Percentiles rank a stretch among this genome's conserved stretches.
These are phyloP conservation scores for Carex arenaria DNA, from an alignment of 202 grass and related monocot species.

Conservation along the genomic window DNA sequence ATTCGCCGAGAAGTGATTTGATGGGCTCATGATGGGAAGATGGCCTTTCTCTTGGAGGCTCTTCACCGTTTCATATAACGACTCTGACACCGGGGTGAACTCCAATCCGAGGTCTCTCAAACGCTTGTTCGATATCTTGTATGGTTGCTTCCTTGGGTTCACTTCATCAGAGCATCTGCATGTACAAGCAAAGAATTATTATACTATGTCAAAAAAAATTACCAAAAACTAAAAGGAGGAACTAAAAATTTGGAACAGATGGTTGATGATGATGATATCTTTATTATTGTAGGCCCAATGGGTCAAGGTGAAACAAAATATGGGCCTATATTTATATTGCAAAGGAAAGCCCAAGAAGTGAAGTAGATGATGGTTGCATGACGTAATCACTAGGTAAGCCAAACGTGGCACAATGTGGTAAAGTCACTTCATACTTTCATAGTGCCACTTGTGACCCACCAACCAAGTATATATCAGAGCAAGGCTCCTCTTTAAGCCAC, in stretches of 20 bases:
- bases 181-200: not conserved
- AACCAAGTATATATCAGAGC: not conserved
- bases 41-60: conserved; percentile 84
- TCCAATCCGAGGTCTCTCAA: conserved; percentile 58
- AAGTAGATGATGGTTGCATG: conserved; percentile 3
- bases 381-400: not conserved
- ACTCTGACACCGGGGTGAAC: conserved; percentile 57
- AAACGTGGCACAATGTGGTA: not conserved
- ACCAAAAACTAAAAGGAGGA: not conserved
- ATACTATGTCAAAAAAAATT: not conserved
- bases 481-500: not conserved
- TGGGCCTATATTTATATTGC: not conserved
- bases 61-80: conserved; percentile 72
- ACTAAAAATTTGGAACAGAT: not conserved
- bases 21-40: conserved; percentile 39
- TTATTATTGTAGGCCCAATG: not conserved
- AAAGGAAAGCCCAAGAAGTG: not conserved
- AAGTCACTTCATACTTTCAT: not conserved
- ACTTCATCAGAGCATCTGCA: conserved; percentile 80
- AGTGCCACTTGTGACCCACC: not conserved
- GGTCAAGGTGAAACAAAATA: not conserved
- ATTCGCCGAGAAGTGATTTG: conserved; percentile 11
- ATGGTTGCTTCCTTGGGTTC: conserved; percentile 72
- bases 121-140: conserved; percentile 67
- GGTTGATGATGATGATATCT: not conserved